These are phyloP conservation scores for Xylaria sp. DNA, from an alignment of 2,329 filamentous ascomycete species.

Conservation along the genomic window DNA sequence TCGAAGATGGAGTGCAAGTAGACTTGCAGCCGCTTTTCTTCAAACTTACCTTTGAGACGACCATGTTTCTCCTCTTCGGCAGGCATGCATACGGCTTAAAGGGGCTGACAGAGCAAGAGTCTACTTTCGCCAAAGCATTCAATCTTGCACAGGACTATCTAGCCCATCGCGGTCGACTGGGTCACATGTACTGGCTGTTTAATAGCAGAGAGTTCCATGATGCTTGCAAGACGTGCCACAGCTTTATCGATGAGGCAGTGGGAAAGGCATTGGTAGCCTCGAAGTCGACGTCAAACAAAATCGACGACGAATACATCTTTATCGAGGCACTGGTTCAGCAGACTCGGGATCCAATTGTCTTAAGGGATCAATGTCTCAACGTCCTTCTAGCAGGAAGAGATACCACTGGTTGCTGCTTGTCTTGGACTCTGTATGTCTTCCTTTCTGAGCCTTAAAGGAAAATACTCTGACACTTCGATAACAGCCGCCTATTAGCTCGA, in stretches of 20 bases:
- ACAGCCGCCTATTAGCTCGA: not conserved
- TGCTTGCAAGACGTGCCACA: not conserved
- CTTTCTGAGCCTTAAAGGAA: not conserved
- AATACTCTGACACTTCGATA: not conserved
- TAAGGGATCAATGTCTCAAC: not conserved
- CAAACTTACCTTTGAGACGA: not conserved
- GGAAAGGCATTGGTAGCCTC: not conserved
- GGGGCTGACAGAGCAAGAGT: not conserved
- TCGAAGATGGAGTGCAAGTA: not conserved
- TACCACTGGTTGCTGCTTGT: not conserved
- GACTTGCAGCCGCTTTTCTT: not conserved
- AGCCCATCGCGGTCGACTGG: not conserved
- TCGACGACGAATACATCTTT: not conserved
- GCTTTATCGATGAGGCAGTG: not conserved
- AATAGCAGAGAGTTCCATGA: not conserved
- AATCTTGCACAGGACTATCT: not conserved
- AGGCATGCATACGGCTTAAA: not conserved
- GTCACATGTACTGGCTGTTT: not conserved
- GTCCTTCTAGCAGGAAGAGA: not conserved
- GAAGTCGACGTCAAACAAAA: not conserved
- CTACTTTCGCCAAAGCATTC: not conserved
- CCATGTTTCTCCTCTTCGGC: not conserved
- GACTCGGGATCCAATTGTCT: not conserved
- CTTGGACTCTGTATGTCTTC: not conserved
- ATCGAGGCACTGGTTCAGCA: not conserved